Conservation (phyloP, 768 basidiomycete species). For the Boletellus ananiceps region DNA sequence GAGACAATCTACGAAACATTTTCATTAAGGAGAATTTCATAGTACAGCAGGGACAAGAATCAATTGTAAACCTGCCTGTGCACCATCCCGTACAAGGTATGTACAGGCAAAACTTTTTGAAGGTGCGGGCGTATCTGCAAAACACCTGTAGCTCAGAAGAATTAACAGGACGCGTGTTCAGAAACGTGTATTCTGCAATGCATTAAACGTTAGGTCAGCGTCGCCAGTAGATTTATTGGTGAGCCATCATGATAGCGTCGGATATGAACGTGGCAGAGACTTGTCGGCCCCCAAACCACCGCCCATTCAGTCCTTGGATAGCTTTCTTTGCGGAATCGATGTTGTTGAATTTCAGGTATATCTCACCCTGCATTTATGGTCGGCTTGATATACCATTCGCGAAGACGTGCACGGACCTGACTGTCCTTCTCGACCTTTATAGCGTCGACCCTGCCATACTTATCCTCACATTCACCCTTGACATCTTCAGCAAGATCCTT, state of each 20-base stretch:
- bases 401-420: slow-evolving; percentile 52
- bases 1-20: slow-evolving; percentile 31
- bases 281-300: slow-evolving; percentile 95
- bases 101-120: slow-evolving; percentile 32
- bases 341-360: slow-evolving; percentile 87
- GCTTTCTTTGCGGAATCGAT: slow-evolving; percentile 80
- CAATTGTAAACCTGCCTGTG: slow-evolving; percentile 38
- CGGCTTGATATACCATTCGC: slow-evolving; percentile 2
- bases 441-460: slow-evolving; percentile 82
- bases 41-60: slow-evolving; percentile 28
- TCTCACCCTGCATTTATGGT: slow-evolving; percentile 70
- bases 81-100: slow-evolving; percentile 27
- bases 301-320: slow-evolving; percentile 86
- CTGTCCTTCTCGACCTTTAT: slow-evolving; percentile 95
- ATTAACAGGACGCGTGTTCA: slow-evolving; percentile 25
- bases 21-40: slow-evolving; percentile 32
- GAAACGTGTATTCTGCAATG: slow-evolving; percentile 28
- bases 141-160: slow-evolving; percentile 29
- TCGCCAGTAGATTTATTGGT: slow-evolving; percentile 47
- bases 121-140: slow-evolving; percentile 27
- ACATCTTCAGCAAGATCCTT: slow-evolving; percentile 95
- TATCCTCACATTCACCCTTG: slow-evolving; percentile 86
- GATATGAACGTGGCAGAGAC: slow-evolving; percentile 86
- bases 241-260: slow-evolving; percentile 91
- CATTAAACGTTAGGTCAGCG: slow-evolving; percentile 26